Evolutionary conservation across 306 rosid genomes (phyloP).

Genomic region (Pyrus bretschneideri): DNA sequence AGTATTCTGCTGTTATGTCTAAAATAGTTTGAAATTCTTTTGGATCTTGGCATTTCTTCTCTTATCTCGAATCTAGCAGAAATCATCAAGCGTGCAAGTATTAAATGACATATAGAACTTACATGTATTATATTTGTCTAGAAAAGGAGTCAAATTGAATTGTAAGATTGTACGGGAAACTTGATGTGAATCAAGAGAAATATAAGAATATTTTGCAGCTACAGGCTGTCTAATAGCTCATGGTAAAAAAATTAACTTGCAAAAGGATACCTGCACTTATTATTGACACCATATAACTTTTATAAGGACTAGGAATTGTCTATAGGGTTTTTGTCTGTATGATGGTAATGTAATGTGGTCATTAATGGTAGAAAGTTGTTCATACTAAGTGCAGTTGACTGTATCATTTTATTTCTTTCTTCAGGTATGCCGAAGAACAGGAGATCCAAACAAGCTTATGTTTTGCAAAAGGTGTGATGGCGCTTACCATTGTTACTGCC

Average conservation of each 20-base stretch:
- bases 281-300: not conserved
- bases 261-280: not conserved
- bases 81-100: no score
- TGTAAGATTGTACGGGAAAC: not conserved
- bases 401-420: slow-evolving; percentile 7
- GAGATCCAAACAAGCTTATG: slow-evolving; percentile 95
- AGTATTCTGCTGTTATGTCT: not conserved
- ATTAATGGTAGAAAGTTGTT: not conserved
- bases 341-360: not conserved
- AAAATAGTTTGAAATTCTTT: not conserved
- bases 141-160: not conserved
- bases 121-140: not conserved
- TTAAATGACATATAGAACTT: not conserved
- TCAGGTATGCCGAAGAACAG: slow-evolving; percentile 91
- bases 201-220: not conserved
- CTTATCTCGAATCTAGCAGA: not conserved
- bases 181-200: not conserved
- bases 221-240: not conserved
- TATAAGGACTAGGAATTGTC: not conserved
- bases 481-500: slow-evolving; percentile 96
- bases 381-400: not conserved
- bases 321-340: not conserved
- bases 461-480: slow-evolving; percentile 98
- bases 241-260: not conserved
- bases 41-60: not conserved